Evolutionary conservation across 2,329 filamentous ascomycete species (phyloP).

Genomic region (Neonectria neomacrospora): DNA sequence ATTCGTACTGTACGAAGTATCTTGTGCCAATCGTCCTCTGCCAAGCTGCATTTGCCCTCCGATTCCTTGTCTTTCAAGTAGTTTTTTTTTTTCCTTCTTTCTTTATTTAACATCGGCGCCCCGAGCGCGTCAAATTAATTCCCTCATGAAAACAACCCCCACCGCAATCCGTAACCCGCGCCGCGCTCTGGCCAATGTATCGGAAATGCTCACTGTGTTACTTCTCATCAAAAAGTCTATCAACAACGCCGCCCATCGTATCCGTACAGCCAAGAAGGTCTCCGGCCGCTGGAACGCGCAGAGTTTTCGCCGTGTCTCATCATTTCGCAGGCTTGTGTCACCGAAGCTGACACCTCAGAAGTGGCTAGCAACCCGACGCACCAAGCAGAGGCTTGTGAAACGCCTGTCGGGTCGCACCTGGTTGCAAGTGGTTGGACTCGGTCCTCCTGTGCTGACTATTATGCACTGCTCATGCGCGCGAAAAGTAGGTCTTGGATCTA

Average conservation of each 20-base stretch:
- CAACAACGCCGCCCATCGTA: constrained; percentile 4
- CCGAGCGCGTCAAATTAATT: constrained; percentile 19
- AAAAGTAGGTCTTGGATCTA: constrained; percentile 15
- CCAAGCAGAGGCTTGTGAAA: constrained; percentile 28
- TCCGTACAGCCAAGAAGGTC: constrained; percentile 6
- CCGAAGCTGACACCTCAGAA: constrained; percentile 23
- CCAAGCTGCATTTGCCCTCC: constrained; percentile 14
- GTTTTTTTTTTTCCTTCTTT: no score
- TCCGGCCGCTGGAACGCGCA: constrained; percentile 12
- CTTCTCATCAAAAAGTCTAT: constrained; percentile 7
- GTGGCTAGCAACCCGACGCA: constrained; percentile 15
- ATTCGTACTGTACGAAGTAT: background rate
- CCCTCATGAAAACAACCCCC: background rate
- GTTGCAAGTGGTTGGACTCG: constrained; percentile 31
- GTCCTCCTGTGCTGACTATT: constrained; percentile 9
- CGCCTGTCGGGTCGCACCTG: constrained; percentile 33
- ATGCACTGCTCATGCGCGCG: constrained; percentile 9
- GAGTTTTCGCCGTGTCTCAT: constrained; percentile 21
- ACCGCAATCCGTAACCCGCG: background rate
- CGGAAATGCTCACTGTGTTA: constrained; percentile 5
- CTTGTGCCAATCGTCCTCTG: constrained; percentile 14
- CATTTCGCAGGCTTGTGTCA: constrained; percentile 10
- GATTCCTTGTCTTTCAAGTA: constrained; percentile 20
- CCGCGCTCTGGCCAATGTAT: constrained; percentile 10
- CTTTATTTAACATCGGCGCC: no score